phyloP scores from a whole-genome alignment of 1,139 yeast genomes.

The Magnusiomyces suaveolens region DNA sequence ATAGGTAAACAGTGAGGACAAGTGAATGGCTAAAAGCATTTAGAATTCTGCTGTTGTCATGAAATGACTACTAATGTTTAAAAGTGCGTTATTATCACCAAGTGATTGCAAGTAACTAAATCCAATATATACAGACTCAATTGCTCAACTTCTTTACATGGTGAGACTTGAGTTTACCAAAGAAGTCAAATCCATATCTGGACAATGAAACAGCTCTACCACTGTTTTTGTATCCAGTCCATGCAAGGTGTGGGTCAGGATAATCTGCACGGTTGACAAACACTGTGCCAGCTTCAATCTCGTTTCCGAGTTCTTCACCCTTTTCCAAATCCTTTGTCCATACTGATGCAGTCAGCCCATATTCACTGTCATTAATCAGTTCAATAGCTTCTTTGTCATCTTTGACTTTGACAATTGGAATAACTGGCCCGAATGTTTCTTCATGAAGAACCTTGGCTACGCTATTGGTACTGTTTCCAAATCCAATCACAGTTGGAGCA shows the following conservation, averaged over 20 bases:
- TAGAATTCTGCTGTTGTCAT: no score
- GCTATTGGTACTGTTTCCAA: slow-evolving; percentile 49
- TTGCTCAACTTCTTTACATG: slow-evolving; percentile 24
- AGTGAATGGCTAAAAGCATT: no score
- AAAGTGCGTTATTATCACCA: no score
- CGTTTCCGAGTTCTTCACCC: slow-evolving; percentile 57
- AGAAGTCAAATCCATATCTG: slow-evolving; percentile 30
- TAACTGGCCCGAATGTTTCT: slow-evolving; percentile 59
- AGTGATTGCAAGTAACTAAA: no score
- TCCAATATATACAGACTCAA: background rate
- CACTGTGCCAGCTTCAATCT: slow-evolving; percentile 71
- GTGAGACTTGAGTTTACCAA: slow-evolving; percentile 32
- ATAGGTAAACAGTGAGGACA: no score
- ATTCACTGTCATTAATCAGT: slow-evolving; percentile 32
- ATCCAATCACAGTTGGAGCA: slow-evolving; percentile 65
- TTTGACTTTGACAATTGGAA: slow-evolving; percentile 35
- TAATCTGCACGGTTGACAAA: slow-evolving; percentile 83
- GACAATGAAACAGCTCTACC: slow-evolving; percentile 54
- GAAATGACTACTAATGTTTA: no score
- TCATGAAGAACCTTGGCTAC: slow-evolving; percentile 59
- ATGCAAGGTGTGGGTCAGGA: slow-evolving; percentile 68
- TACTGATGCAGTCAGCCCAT: slow-evolving; percentile 47
- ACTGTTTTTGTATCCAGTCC: slow-evolving; percentile 73
- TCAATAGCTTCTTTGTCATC: slow-evolving; percentile 34
- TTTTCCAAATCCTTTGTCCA: slow-evolving; percentile 41